Percentiles rank a stretch among this genome's conserved stretches.
phyloP scores from a whole-genome alignment of 306 rosid genomes.

The Vigna nakashimae region DNA sequence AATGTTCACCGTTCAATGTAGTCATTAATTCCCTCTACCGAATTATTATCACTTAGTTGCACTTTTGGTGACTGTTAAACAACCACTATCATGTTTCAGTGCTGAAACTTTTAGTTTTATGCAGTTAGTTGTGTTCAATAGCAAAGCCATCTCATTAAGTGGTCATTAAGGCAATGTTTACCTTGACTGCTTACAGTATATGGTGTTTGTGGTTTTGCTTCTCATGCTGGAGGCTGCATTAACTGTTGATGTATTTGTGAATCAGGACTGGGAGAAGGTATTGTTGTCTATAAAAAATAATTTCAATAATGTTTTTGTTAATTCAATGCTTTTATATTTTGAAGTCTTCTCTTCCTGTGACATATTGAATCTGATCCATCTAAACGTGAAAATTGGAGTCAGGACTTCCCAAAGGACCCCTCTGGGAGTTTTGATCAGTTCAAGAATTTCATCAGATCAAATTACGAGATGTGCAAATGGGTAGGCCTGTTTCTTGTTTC shows the following conservation, averaged over 20 bases:
- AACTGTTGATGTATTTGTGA: conserved; percentile 68
- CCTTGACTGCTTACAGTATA: conserved; percentile 63
- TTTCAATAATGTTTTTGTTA: conserved; percentile 6
- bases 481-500: conserved; percentile 67
- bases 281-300: neutral
- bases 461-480: conserved; percentile 80
- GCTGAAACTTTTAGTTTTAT: conserved; percentile 20
- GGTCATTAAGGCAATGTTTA: conserved; percentile 18
- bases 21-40: neutral
- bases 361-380: conserved; percentile 36
- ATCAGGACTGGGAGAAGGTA: conserved; percentile 82
- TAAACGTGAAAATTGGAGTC: conserved; percentile 40
- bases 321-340: neutral
- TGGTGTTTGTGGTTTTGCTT: conserved; percentile 65
- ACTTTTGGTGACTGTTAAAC: neutral
- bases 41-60: neutral
- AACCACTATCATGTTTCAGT: neutral
- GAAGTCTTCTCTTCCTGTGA: neutral
- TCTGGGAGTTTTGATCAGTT: conserved; percentile 68
- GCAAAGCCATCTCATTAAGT: conserved; percentile 23
- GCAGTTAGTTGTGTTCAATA: conserved; percentile 13
- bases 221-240: conserved; percentile 79
- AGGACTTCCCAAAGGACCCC: conserved; percentile 88
- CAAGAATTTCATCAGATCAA: conserved; percentile 66
- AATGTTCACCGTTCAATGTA: neutral